Evolutionary conservation across 495 filamentous ascomycete genomes (phyloP).

Genomic region (Hapsidospora chrysogenum): DNA sequence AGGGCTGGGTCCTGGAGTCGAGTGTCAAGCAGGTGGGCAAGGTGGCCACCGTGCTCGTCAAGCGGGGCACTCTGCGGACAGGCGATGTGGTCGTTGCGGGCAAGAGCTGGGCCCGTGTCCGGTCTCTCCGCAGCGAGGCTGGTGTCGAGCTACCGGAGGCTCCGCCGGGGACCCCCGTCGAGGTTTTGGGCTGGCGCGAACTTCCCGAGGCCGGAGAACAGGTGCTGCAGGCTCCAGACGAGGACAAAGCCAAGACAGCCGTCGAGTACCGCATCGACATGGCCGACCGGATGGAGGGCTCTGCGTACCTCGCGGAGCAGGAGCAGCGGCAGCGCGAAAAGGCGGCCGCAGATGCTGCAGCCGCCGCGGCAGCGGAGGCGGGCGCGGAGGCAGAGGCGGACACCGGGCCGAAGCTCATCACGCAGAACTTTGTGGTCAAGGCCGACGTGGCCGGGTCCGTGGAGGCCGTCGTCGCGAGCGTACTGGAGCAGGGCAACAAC

Average conservation of each 20-base stretch:
- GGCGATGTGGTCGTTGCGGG: constrained; percentile 86
- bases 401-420: constrained; percentile 31
- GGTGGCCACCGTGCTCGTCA: constrained; percentile 77
- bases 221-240: constrained; percentile 63
- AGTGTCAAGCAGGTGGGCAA: constrained; percentile 74
- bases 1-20: constrained; percentile 94
- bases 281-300: constrained; percentile 18
- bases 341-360: constrained; percentile 13
- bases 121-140: constrained; percentile 71
- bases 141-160: constrained; percentile 54
- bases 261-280: constrained; percentile 54
- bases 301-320: constrained; percentile 13
- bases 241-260: constrained; percentile 67
- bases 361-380: background rate
- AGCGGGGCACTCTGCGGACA: constrained; percentile 63
- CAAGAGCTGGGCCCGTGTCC: constrained; percentile 65
- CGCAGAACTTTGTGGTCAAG: constrained; percentile 76
- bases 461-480: constrained; percentile 65
- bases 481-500: constrained; percentile 63
- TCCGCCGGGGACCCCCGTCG: constrained; percentile 77
- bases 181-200: constrained; percentile 88
- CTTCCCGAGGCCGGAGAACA: constrained; percentile 80
- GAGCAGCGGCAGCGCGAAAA: constrained; percentile 33
- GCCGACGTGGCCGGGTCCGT: constrained; percentile 86
- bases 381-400: background rate